Evolutionary conservation across 202 grass and related monocot genomes (phyloP).

Genomic region (Panicum virgatum): DNA sequence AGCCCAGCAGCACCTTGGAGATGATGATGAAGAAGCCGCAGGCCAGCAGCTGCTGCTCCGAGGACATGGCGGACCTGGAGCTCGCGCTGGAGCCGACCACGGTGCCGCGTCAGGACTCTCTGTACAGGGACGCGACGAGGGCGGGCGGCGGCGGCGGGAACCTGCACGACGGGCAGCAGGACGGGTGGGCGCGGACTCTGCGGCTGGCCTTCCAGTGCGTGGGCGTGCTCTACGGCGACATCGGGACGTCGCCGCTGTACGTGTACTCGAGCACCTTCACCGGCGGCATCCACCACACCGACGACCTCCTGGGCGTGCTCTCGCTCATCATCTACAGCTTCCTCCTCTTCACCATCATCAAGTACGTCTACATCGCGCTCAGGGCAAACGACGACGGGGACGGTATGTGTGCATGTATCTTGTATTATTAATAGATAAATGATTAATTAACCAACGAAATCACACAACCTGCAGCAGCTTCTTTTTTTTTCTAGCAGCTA

Average conservation of each 20-base stretch:
- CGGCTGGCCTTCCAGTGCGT: slow-evolving; percentile 68
- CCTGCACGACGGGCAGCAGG: background rate
- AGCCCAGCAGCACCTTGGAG: background rate
- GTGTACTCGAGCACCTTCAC: slow-evolving; percentile 69
- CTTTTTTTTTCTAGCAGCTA: no score
- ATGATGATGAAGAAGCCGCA: background rate
- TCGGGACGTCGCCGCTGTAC: slow-evolving; percentile 78
- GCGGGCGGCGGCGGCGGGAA: background rate
- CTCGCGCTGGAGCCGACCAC: background rate
- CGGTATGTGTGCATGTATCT: no score
- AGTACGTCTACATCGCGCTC: slow-evolving; percentile 77
- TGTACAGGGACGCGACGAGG: slow-evolving; percentile 43
- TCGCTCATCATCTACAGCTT: slow-evolving; percentile 77
- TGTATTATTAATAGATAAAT: no score
- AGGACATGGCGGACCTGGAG: slow-evolving; percentile 30
- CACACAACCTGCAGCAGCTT: no score
- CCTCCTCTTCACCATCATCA: slow-evolving; percentile 61
- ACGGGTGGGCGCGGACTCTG: slow-evolving; percentile 45
- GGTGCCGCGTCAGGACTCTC: slow-evolving; percentile 57
- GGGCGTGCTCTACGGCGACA: slow-evolving; percentile 70
- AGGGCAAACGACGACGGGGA: slow-evolving; percentile 57
- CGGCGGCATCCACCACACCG: slow-evolving; percentile 38
- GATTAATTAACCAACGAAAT: background rate
- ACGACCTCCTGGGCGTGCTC: slow-evolving; percentile 67
- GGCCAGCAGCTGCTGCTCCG: slow-evolving; percentile 18